phyloP scores from a whole-genome alignment of 164 flowering plant genomes.

The Piper betle region DNA sequence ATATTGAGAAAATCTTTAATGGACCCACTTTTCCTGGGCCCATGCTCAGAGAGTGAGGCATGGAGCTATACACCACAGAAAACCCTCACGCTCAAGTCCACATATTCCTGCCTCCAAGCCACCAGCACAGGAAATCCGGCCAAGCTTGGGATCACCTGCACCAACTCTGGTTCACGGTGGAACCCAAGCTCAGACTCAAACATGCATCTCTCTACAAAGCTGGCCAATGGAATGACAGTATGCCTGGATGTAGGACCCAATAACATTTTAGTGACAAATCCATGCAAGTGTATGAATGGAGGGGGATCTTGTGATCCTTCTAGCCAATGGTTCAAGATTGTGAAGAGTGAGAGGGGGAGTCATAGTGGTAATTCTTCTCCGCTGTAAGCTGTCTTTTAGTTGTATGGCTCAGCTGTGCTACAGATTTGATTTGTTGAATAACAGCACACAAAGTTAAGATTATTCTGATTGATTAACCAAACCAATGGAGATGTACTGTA shows the following conservation, averaged over 20 bases:
- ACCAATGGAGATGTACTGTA: too few species aligned
- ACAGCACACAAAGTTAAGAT: too few species aligned
- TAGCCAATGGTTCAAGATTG: conserved; percentile 10
- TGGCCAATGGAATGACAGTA: conserved; percentile 3
- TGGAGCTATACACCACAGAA: conserved; percentile 9
- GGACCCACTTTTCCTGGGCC: conserved; percentile 8
- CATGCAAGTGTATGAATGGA: conserved; percentile 7
- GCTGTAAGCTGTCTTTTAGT: neutral
- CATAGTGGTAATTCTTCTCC: neutral
- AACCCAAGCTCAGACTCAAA: conserved; percentile 4
- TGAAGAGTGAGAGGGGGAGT: neutral
- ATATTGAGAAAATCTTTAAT: neutral
- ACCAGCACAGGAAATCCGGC: conserved; percentile 4
- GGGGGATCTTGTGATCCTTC: conserved; percentile 6
- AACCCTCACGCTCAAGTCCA: neutral
- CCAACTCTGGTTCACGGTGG: conserved; percentile 6
- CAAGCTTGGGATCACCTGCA: conserved; percentile 4
- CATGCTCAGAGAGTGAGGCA: conserved; percentile 2
- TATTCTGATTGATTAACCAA: too few species aligned
- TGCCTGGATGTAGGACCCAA: conserved; percentile 10
- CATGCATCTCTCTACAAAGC: conserved; percentile 10
- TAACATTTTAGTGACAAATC: conserved; percentile 7
- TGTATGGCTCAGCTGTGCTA: too few species aligned
- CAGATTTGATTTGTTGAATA: too few species aligned
- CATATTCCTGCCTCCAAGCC: conserved; percentile 5